Evolutionary conservation across 768 basidiomycete genomes (phyloP), one percentile per base, ranked within the genome.

Genomic region (Clitopilus hobsonii): DNA sequence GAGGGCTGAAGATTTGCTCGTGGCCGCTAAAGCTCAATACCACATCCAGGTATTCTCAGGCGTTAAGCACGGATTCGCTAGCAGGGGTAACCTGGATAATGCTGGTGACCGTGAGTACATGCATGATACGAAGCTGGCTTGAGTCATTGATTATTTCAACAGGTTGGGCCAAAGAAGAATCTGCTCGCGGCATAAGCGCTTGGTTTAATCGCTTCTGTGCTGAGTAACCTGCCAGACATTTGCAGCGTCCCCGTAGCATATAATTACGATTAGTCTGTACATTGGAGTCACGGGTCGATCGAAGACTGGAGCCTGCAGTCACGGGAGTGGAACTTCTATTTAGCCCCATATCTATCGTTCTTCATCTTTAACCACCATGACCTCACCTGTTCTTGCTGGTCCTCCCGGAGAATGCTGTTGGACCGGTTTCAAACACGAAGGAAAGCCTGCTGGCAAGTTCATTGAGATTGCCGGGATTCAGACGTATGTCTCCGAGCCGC

Each of bases 11-110:
- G 81, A 83, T 51, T 77, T 84, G 7, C 65, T 87, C 16, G 70
- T 75, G 5, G 78, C 76, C 52, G 69, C 64, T 20, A 81, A 81
- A 53, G 76, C 76, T 0, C 70, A 67, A 0, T 86, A 85, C 62
- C 77, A 82, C 57, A 70, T 84, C 56, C 84, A 86, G 49, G 62
- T 82, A 14, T 86, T 86, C 63, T 78, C 80, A 2, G 75, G 79
- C 0, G 75, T 74, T 11, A 36, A 56, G 0, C 80, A 82, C 53
- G 79, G 80, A 2, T 82, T 82, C 58, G 78, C 76, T 0, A 70
- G 75, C 3, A 74, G 79, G 5, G 77, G 79, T 2, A 68, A 78
- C 58, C 69, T 71, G 13, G 69, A 71, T 0, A 69, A 76, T 10
- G 71, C 74, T 55, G 71, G 73, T 38, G 63, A 62, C 5, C 71